These are phyloP conservation scores for Colletotrichum karsti DNA, from an alignment of 2,329 filamentous ascomycete species.

Conservation along the genomic window DNA sequence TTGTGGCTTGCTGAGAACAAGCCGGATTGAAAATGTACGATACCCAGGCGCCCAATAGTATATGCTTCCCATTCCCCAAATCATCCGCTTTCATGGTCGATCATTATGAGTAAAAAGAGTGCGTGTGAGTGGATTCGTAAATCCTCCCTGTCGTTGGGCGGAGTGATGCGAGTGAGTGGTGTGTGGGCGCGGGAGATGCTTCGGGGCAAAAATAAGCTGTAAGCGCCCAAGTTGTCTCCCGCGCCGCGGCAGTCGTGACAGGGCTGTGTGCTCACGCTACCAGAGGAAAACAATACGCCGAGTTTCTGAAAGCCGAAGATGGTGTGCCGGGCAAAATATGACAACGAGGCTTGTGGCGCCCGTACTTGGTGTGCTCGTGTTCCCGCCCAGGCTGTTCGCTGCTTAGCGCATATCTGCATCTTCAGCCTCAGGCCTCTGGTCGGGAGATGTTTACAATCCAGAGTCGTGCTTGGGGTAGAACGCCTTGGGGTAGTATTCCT, in stretches of 20 bases:
- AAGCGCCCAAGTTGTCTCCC: neutral
- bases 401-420: neutral
- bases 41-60: neutral
- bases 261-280: neutral
- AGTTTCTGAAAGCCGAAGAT: neutral
- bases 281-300: neutral
- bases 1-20: neutral
- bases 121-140: neutral
- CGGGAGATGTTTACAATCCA: conserved; percentile 17
- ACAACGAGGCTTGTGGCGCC: neutral
- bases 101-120: neutral
- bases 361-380: conserved; percentile 15
- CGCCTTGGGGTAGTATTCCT: conserved; percentile 24
- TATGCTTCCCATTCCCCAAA: neutral
- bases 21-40: neutral
- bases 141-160: neutral
- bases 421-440: neutral
- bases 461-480: conserved; percentile 30
- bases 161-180: neutral
- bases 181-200: neutral
- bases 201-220: neutral
- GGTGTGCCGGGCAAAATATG: neutral
- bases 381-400: neutral
- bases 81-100: neutral
- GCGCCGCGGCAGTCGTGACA: neutral